Evolutionary conservation across 768 basidiomycete genomes (phyloP), one percentile per base, ranked within the genome.

Genomic region (Suillus fuscotomentosus): DNA sequence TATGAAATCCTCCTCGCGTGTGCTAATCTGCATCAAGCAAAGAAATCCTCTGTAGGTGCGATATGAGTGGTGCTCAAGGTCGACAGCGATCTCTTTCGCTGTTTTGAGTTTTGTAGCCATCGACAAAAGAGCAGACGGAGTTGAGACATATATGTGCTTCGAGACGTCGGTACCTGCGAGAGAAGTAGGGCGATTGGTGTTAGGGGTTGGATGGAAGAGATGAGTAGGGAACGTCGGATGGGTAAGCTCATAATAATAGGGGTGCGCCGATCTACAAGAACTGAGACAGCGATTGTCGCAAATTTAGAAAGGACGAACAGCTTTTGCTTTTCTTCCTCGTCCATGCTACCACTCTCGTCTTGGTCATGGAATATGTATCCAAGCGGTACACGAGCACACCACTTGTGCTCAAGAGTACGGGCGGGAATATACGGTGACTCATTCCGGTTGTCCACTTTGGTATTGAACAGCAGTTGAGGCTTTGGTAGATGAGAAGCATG

Each of bases 51-150:
- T 75, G 73, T 91, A 98, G 5, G 90, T 88, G 43, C 95, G 84
- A 70, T 91, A 92, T 66, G 86, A 90, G 80, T 99, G 95, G 72
- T 98, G 92, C 77, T 99, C 97, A 36, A 99, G 79, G 77, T 99
- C 97, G 31, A 99, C 83, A 0, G 97, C 97, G 61, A 99, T 87
- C 75, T 97, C 95, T 31, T 77, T 77, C n/a, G 82, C 83, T 6
- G 74, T 72, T 34, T 84, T 83, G n/a, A 99, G 82, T 63, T 84
- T 82, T 14, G 82, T 82, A 5, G 96, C 79, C 85, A 97, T 88
- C 39, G 70, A 72, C 14, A 83, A 75, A 50, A 97, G 81, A 6
- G 80, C 78, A 20, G 80, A 77, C 0, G 80, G 70, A 13, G 87
- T 89, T 7, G 86, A 83, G 3, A 98, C 83, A 82, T 88, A 95